Base-by-base conservation (phyloP, 768 basidiomycete genomes). In the Lenzites betulinus region DNA sequence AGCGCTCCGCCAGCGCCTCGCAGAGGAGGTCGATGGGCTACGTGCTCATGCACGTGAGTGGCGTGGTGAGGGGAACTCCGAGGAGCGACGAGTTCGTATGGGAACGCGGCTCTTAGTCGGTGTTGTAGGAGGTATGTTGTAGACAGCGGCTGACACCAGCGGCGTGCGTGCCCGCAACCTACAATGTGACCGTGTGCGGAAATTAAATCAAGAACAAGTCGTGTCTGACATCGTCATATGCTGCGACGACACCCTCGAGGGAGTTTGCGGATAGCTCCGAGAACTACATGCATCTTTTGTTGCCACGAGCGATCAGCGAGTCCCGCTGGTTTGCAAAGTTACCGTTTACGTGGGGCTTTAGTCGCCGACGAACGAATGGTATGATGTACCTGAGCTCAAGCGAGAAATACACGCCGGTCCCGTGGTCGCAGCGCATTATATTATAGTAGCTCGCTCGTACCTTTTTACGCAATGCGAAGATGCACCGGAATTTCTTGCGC, bases 81-180 rank as follows among this genome's bases (percentile, higher is more conserved):
- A 59, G 11, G 71, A 79, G 46, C 79, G 90, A 58, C 76, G 74
- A 20, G 86, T 92, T 35, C 78, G 87, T 36, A 77, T 79, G 68
- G 80, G 83, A 67, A 92, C 89, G 22, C 88, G 81, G 67, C 72
- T 79, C 0, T 78, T 92, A 58, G 85, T 87, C 41, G 77, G 80
- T 64, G 70, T 89, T 26, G 82, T 91, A 25, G 84, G 84, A 56
- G 86, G 86, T 22, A 90, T 90, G 87, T 73, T 92, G 43, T 91
- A 65, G 41, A 22, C 20, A 28, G 28, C 46, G 1, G 47, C n/a
- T 4, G 13, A 13, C 23, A 35, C 39, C 20, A 42, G 55, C 38
- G 25, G 50, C 44, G 44, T 20, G 23, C 36, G 25, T 49, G 39
- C 47, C 26, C 50, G 22, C 39, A 25, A 25, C 25, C 20, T 36